Base-by-base conservation (phyloP, 225 moss, liverwort and hornwort genomes). In the Neckera pumila region DNA sequence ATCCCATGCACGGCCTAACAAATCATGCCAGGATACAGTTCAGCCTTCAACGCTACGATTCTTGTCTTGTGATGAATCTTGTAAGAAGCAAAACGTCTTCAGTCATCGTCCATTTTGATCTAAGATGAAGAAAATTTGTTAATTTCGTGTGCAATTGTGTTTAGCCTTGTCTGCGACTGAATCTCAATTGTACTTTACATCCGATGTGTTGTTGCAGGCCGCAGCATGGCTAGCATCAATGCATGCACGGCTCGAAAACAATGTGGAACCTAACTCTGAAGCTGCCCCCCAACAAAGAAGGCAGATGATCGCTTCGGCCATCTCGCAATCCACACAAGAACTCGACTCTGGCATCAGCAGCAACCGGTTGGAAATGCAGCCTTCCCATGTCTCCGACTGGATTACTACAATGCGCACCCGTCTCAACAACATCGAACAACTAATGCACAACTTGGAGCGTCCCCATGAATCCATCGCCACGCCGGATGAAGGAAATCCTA, bases 351-450 rank as follows among this genome's bases (percentile, higher is more conserved):
- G 51, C 60, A 71, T 78, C 81, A 82, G 81, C 51, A 83, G 57
- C 72, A 89, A 76, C 38, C 81, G 53, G 51, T 84, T 90, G 66
- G 85, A 82, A 71, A 38, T 88, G 10, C 80, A 90, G 28, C 84
- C 93, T 43, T 89, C 81, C 30, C 90, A 93, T 86, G 86, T 89
- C n/a, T 88, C 91, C 26, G 90, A 91, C n/a, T 93, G 88, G 93
- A 88, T 93, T 57, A 85, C 85, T 26, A 88, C 86, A 40, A 91
- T 90, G 91, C 90, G 88, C 82, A 88, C 65, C 59, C 86, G 90
- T 21, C 90, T 93, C 76, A 91, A 87, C 85, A 90, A 93, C 61
- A 93, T 93, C 40, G 90, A 91, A 36, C 91, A 90, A 79, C 67
- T 91, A 17, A 87, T 91, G 87, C 90, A 89, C 51, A 85, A 87